phyloP scores from a whole-genome alignment of 306 rosid genomes.

The Cucumis sativus region Cucumber_9930_V3 NC_026659.2:2686001-2686500 shows the following conservation, averaged over 20 bases:
- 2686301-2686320: not conserved
- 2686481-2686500: constrained; percentile 15
- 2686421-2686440: not conserved
- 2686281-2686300: not conserved
- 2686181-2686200: not conserved
- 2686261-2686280: constrained; percentile 6
- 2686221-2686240: not conserved
- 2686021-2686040: not conserved
- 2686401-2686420: not conserved
- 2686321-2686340: constrained; percentile 1
- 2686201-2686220: not conserved
- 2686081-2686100: not conserved
- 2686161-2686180: not conserved
- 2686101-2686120: not conserved
- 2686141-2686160: not conserved
- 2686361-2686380: not conserved
- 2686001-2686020: not conserved
- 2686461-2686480: not conserved
- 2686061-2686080: not conserved
- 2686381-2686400: not conserved
- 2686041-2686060: not conserved
- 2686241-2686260: not conserved
- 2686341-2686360: not conserved
- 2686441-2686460: not conserved
- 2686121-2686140: not conserved